These are phyloP conservation scores for Ophiocordyceps camponoti-rufipedis DNA, from an alignment of 2,329 filamentous ascomycete species.

Conservation along the genomic window DNA sequence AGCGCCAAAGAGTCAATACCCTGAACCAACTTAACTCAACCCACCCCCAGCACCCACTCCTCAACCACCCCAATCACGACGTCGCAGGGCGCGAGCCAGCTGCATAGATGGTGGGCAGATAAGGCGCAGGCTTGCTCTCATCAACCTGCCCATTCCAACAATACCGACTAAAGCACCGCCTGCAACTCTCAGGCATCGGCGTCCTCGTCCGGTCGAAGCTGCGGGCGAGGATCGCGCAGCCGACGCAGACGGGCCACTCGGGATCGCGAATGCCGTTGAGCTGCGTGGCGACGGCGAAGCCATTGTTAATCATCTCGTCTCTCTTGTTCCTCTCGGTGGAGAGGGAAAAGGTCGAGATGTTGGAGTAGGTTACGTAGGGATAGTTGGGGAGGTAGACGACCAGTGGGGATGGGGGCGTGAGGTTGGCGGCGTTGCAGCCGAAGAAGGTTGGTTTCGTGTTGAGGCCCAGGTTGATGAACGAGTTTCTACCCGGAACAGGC, in stretches of 20 bases:
- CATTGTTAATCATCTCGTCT: constrained; percentile 70
- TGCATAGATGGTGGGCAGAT: background rate
- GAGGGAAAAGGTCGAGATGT: constrained; percentile 64
- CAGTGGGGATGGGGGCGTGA: constrained; percentile 40
- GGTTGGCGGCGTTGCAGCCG: constrained; percentile 39
- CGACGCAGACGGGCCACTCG: constrained; percentile 69
- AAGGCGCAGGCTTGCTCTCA: background rate
- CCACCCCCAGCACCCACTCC: too few species aligned
- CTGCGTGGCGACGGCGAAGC: constrained; percentile 66
- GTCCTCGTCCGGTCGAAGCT: constrained; percentile 56
- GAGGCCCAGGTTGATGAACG: constrained; percentile 37
- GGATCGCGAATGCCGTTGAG: constrained; percentile 59
- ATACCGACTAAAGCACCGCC: constrained; percentile 53
- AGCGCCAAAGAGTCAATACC: too few species aligned
- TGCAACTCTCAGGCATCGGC: constrained; percentile 51
- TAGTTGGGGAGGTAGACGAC: constrained; percentile 69
- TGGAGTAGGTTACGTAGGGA: constrained; percentile 60
- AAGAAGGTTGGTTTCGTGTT: constrained; percentile 45
- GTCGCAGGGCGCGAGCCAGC: too few species aligned
- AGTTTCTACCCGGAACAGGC: constrained; percentile 32
- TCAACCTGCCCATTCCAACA: background rate
- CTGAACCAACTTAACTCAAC: too few species aligned
- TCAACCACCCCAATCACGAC: too few species aligned
- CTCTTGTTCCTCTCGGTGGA: constrained; percentile 35
- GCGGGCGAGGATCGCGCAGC: constrained; percentile 68